phyloP scores from a whole-genome alignment of 2,329 filamentous ascomycete genomes.

The Nothophaeocryptopus gaeumannii region DNA sequence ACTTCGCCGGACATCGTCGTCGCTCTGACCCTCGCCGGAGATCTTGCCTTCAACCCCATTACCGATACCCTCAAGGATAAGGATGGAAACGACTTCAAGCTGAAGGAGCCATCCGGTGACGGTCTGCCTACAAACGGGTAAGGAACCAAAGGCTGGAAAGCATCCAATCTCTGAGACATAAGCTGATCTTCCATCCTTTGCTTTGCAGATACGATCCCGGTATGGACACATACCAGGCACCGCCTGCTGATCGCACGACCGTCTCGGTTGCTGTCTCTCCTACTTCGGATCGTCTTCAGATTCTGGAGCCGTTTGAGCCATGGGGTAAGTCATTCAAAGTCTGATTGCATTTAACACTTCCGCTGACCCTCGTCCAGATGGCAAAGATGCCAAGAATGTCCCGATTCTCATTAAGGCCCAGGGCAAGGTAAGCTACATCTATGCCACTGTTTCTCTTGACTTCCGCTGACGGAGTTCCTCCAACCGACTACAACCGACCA shows the following conservation, averaged over 20 bases:
- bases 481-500: constrained; percentile 20
- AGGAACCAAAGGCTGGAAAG: constrained; percentile 51
- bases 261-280: constrained; percentile 83
- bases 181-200: too few species aligned
- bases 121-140: constrained; percentile 61
- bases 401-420: constrained; percentile 95
- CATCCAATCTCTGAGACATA: constrained; percentile 56
- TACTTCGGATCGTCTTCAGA: constrained; percentile 87
- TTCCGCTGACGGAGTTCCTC: neutral
- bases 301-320: constrained; percentile 77
- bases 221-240: constrained; percentile 62
- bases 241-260: constrained; percentile 70
- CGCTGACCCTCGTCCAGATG: constrained; percentile 34
- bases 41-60: constrained; percentile 86
- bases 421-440: constrained; percentile 67
- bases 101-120: constrained; percentile 74
- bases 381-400: constrained; percentile 79
- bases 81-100: constrained; percentile 93
- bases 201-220: constrained; percentile 72
- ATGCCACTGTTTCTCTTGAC: constrained; percentile 15
- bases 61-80: constrained; percentile 90
- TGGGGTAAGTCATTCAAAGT: constrained; percentile 52
- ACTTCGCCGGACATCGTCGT: constrained; percentile 87
- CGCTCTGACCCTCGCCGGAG: constrained; percentile 78
- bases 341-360: neutral